Base-by-base conservation (phyloP, 345 rosid species). In the Acer saccharum region DNA sequence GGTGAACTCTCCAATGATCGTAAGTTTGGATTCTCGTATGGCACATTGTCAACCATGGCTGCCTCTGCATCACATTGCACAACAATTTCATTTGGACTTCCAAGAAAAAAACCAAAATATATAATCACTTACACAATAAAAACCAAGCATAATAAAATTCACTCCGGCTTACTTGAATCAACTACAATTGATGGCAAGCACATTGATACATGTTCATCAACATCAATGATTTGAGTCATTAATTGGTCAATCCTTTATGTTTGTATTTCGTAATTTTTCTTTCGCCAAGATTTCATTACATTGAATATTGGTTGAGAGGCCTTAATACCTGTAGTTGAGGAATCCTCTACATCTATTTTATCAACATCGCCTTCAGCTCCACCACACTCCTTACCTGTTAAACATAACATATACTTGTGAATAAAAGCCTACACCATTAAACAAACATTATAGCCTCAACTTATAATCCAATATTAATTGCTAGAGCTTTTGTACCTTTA, bases 201-300 rank as follows among this genome's bases (percentile, higher is more conserved):
- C 29, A 73, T 17, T 41, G 43, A 41, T 41, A 41, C 8, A 54
- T 81, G 68, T 64, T 77, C 73, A 68, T 46, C 64, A 75, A 18
- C 57, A 29, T 29, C 32, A 29, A 29, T 29, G 29, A 44, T n/a
- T 39, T 21, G 43, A 4, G 8, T 41, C 7, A 7, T 6, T 8
- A 44, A 1, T 17, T 23, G 61, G 7, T 4, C 27, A 48, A 63
- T 39, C 55, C 20, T 13, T 14, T 54, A 65, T 52, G 8, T 68
- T 29, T 29, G 32, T 29, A 29, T 29, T 29, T 29, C 32, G 32
- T 29, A 29, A 29, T 29, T 29, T 29, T 13, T 20, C 75, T 41
- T 32, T 41, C 3, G 11, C 27, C 20, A 4, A 65, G 79, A 13
- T 41, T 27, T 43, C 27, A 14, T 50, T 21, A 52, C 6, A 69